Base-by-base conservation (phyloP, 768 basidiomycete genomes). In the Leccinum uliginosum region DNA sequence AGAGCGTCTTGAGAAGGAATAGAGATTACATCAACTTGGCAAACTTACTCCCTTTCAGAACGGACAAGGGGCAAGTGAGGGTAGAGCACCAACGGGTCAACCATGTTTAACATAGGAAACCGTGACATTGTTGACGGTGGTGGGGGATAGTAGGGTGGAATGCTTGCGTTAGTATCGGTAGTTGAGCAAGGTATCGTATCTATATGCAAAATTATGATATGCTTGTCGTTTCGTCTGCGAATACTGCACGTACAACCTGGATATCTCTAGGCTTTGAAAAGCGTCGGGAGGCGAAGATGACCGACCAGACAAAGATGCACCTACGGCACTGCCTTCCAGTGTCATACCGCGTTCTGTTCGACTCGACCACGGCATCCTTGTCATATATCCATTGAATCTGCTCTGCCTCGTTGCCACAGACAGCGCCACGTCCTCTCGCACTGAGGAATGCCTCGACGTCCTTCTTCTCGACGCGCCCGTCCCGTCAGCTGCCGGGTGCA, bases 261-360 rank as follows among this genome's bases (percentile, higher is more conserved):
- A 91, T 62, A 93, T 87, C 63, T 88, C 83, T 52, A 94, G 77
- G 63, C 90, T 91, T 90, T 91, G 61, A 6, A 53, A n/a, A 32
- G 29, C 24, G 43, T 12, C 29, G 4, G 10, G 30, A 32, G 32
- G 32, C 32, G 6, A 12, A 32, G 14, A 32, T 9, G 19, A 43
- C 21, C 15, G 17, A 40, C 7, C 38, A 19, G 40, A 40, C 40
- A 19, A 32, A 32, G 59, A 54, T 73, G 24, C 49, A 86, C 90
- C 82, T 89, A 89, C 10, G 78, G 81, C 91, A 93, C 93, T 2
- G 89, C 87, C 62, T 89, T 89, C 86, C 84, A 94, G 91, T 94
- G 10, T 83, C 85, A 65, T 84, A 82, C 52, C 92, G 77, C 14
- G 89, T 91, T 59, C 90, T 76, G 5, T 84, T 85, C 24, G 93